Evolutionary conservation across 441 rosid species (phyloP).

Genomic region (Syzygium syzygioides): DNA sequence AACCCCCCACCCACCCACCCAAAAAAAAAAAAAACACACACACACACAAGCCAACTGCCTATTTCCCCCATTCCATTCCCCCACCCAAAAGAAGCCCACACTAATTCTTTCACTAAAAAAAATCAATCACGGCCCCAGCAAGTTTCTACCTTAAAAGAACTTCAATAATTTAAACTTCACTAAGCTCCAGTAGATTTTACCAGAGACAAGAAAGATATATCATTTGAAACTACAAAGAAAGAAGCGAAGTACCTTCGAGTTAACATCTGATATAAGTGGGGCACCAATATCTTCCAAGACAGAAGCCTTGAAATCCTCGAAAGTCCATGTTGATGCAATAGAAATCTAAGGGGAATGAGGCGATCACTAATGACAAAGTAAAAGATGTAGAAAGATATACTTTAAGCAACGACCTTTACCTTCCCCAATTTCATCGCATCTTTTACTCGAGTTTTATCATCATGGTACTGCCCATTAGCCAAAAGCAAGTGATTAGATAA

Average conservation of each 20-base stretch:
- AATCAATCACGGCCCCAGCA: not conserved
- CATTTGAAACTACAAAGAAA: not conserved
- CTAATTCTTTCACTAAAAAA: not conserved
- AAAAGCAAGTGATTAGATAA: not conserved
- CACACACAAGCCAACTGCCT: too few species aligned
- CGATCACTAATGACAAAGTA: not conserved
- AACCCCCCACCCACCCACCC: not conserved
- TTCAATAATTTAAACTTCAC: not conserved
- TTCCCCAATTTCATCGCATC: conserved; percentile 74
- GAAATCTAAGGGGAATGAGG: conserved; percentile 36
- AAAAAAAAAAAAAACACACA: too few species aligned
- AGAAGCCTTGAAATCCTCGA: conserved; percentile 78
- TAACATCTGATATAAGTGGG: conserved; percentile 58
- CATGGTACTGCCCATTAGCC: conserved; percentile 51
- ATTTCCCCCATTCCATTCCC: too few species aligned
- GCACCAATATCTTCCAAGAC: conserved; percentile 44
- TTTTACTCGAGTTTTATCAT: conserved; percentile 70
- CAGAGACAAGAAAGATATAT: not conserved
- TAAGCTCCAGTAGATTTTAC: not conserved
- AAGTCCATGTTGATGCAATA: conserved; percentile 51
- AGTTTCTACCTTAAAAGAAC: not conserved
- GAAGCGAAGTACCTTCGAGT: conserved; percentile 49
- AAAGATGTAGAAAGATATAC: conserved; percentile 2
- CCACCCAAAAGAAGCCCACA: not conserved
- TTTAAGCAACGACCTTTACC: conserved; percentile 33